Base-by-base conservation (phyloP, 805 yeast genomes). In the Metschnikowia gelsemii region DNA sequence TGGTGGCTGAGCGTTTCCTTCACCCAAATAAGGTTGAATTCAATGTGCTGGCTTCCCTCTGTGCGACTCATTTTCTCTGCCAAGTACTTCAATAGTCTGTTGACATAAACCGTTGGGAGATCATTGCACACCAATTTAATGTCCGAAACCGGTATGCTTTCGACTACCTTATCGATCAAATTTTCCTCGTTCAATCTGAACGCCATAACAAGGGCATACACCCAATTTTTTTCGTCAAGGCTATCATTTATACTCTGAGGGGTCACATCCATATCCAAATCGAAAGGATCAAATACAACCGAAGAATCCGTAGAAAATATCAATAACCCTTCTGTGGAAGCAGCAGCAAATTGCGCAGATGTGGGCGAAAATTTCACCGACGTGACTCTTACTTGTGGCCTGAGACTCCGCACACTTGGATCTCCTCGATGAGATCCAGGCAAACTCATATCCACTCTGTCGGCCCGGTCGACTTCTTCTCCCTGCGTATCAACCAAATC, bases 301-400 rank as follows among this genome's bases (percentile, higher is more conserved):
- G 78, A 68, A 36, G 81, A 82, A 61, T 91, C 95, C 28, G 89
- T 77, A 1, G 96, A 83, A 60, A 78, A 93, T 1, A 93, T 70
- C 42, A 89, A 68, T 33, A 93, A 68, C 7, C 99, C 99, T 61
- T 91, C 98, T 0, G 99, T 93, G 0, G 96, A 82, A 0, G 96
- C 93, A 30, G 95, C 96, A 1, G 96, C 93, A 72, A 93, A 93
- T 24, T 95, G 80, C 16, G 84, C 73, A 2, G 95, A 84, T 0
- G 96, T 84, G 14, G 99, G 99, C 2, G 96, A 87, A 57, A 90
- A 93, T 51, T 74, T 76, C 21, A 93, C 74, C 3, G 84, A 70
- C 2, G 87, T 79, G 4, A 90, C 89, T 56, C 95, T 71, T n/a
- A 93, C 75, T 52, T 82, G 95, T 0, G 96, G 93, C 50, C 89